Evolutionary conservation across 257 asterid species (phyloP).

Genomic region (Capsicum pubescens): DNA sequence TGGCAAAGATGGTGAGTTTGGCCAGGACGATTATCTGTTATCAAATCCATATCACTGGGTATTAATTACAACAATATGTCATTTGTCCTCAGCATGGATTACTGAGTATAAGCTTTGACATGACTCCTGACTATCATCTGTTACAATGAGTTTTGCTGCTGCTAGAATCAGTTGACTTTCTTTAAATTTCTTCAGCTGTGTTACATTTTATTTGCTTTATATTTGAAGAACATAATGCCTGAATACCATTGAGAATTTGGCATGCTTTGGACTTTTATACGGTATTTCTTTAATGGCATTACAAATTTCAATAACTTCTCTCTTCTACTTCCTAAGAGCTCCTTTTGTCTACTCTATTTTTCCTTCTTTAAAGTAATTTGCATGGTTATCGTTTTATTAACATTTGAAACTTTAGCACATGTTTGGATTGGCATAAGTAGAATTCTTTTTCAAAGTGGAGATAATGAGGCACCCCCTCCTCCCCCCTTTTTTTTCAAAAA

Average conservation of each 20-base stretch:
- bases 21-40: conserved; percentile 78
- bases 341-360: neutral
- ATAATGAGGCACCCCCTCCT: neutral
- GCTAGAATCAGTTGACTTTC: conserved; percentile 1
- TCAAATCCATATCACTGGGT: conserved; percentile 98
- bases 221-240: neutral
- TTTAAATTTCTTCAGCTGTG: neutral
- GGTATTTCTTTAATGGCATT: neutral
- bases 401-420: neutral
- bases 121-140: conserved; percentile 3
- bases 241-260: conserved; percentile 13
- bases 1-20: conserved; percentile 84
- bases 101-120: neutral
- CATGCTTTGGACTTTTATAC: neutral
- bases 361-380: neutral
- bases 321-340: neutral
- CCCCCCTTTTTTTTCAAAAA: neutral
- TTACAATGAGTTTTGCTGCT: conserved; percentile 19
- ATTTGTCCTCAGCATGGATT: conserved; percentile 28
- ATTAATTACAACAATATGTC: conserved; percentile 32
- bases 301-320: conserved; percentile 14
- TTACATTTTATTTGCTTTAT: conserved; percentile 8
- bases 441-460: conserved; percentile 5
- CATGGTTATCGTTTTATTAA: neutral
- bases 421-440: conserved; percentile 6